Conservation (phyloP, 352 stramenopile species). For the Phytophthora litchii region DNA sequence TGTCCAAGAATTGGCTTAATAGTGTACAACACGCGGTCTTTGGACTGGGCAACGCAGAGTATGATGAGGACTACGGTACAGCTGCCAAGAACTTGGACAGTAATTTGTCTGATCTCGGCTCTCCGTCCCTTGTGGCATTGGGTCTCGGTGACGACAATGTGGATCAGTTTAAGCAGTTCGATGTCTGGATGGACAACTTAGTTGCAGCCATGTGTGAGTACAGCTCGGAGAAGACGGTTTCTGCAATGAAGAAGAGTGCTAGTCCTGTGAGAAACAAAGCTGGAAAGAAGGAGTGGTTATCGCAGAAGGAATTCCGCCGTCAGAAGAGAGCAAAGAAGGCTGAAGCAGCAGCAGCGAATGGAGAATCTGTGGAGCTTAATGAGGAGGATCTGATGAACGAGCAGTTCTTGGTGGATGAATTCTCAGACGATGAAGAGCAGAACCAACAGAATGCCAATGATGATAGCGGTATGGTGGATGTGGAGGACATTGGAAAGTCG, state of each 20-base stretch:
- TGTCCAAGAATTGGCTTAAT: conserved; percentile 84
- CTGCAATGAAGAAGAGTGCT: conserved; percentile 18
- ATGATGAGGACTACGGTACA: conserved; percentile 87
- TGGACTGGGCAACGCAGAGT: conserved; percentile 87
- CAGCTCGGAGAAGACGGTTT: conserved; percentile 46
- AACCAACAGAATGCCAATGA: conserved; percentile 33
- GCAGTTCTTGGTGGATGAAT: conserved; percentile 72
- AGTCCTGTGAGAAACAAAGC: conserved; percentile 21
- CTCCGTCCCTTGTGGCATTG: conserved; percentile 58
- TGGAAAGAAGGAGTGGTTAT: conserved; percentile 62
- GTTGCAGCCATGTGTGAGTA: conserved; percentile 80
- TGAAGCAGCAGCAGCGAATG: conserved; percentile 49
- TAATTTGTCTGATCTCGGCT: conserved; percentile 69
- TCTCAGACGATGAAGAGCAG: conserved; percentile 70
- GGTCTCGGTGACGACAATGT: conserved; percentile 85
- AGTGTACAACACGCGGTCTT: conserved; percentile 81
- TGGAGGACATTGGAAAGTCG: conserved; percentile 87
- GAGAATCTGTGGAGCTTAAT: conserved; percentile 67
- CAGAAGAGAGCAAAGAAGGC: conserved; percentile 84
- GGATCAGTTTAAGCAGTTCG: conserved; percentile 84
- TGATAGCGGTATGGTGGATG: conserved; percentile 73
- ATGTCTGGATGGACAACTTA: conserved; percentile 82
- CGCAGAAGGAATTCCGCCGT: conserved; percentile 84
- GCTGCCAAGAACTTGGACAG: conserved; percentile 78
- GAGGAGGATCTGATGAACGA: conserved; percentile 90